Conservation (phyloP, 23 red algal species). For the Chondrus crispus region DNA sequence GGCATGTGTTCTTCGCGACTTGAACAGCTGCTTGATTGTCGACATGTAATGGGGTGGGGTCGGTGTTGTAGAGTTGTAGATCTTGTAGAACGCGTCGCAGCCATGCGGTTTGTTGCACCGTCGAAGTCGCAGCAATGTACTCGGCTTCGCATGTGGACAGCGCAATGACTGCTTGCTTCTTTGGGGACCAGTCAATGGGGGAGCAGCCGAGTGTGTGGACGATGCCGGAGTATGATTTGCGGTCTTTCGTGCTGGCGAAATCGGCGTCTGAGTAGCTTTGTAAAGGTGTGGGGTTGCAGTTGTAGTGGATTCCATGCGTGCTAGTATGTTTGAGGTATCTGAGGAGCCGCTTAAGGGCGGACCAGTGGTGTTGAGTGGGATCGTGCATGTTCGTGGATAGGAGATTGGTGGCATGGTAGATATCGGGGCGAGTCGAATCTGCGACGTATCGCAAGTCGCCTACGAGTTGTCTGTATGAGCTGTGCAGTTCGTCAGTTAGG, state of each 20-base stretch:
- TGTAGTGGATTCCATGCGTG: not conserved
- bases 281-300: not conserved
- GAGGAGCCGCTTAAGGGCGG: not conserved
- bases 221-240: not conserved
- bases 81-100: not conserved
- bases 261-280: not conserved
- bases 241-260: not conserved
- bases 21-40: not conserved
- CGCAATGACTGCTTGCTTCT: not conserved
- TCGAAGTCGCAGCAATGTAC: not conserved
- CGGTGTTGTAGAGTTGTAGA: not conserved
- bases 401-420: not conserved
- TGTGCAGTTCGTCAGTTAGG: not conserved
- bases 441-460: not conserved
- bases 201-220: not conserved
- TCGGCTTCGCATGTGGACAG: not conserved
- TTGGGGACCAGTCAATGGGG: not conserved
- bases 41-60: not conserved
- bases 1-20: not conserved
- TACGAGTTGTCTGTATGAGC: not conserved
- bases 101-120: not conserved
- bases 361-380: not conserved
- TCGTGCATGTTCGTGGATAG: not conserved
- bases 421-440: not conserved
- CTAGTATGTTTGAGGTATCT: not conserved